These are phyloP conservation scores for Manihot esculenta DNA, from an alignment of 441 rosid genomes.

Conservation along the genomic window DNA sequence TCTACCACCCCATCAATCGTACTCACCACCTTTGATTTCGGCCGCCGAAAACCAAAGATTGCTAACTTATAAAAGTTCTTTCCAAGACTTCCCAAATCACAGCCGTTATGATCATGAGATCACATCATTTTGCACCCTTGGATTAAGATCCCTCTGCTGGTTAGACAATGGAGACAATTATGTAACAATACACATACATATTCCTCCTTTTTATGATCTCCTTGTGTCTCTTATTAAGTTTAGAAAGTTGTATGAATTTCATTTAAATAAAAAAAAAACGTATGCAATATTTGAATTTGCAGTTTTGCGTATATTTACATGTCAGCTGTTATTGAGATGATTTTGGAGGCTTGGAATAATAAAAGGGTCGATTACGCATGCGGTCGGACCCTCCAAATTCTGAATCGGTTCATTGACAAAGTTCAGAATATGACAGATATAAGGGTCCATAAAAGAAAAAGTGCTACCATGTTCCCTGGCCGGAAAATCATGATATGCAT, in stretches of 20 bases:
- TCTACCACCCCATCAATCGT: slow-evolving; percentile 44
- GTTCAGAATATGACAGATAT: too few species aligned
- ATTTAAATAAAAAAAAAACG: neutral
- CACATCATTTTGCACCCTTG: too few species aligned
- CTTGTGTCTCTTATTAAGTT: slow-evolving; percentile 3
- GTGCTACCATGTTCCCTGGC: too few species aligned
- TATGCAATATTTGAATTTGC: slow-evolving; percentile 4
- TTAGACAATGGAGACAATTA: neutral
- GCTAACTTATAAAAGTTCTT: slow-evolving; percentile 20
- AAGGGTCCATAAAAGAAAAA: too few species aligned
- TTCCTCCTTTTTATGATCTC: slow-evolving; percentile 1
- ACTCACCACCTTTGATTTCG: slow-evolving; percentile 44
- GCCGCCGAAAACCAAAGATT: neutral
- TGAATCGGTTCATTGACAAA: too few species aligned
- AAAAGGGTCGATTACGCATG: too few species aligned
- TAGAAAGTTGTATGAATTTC: slow-evolving; percentile 17
- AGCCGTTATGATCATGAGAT: neutral
- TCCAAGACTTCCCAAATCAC: neutral
- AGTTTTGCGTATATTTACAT: neutral
- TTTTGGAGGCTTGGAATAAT: too few species aligned
- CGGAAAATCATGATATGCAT: too few species aligned
- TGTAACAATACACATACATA: neutral
- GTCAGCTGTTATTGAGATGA: neutral
- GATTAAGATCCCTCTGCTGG: neutral
- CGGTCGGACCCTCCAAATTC: too few species aligned